phyloP scores from a whole-genome alignment of 108 stramenopile genomes.

The Pseudonitzschia delicatissima region DNA sequence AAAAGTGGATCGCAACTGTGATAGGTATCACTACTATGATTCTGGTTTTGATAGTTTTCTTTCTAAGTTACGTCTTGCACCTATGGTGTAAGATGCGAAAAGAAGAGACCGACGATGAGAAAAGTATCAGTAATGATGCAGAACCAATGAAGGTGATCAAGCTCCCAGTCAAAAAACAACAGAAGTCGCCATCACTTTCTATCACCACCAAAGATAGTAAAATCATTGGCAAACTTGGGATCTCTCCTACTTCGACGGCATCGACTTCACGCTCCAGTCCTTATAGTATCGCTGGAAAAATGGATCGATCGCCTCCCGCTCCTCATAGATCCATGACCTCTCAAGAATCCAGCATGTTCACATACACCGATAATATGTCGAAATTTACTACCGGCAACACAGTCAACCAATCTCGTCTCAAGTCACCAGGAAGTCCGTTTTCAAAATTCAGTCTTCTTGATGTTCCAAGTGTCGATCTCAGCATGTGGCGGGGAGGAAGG shows the following conservation, averaged over 20 bases:
- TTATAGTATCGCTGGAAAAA: background rate
- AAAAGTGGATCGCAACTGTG: background rate
- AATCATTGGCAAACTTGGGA: background rate
- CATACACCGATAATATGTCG: slow-evolving; percentile 25
- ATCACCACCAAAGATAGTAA: background rate
- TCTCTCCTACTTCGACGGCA: slow-evolving; percentile 1
- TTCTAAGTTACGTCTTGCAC: background rate
- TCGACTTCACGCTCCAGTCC: background rate
- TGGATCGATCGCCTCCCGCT: slow-evolving; percentile 14
- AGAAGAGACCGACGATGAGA: background rate
- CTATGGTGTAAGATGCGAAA: background rate
- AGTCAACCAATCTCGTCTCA: background rate
- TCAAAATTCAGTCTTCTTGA: slow-evolving; percentile 22
- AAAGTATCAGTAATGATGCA: background rate
- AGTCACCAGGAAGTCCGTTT: slow-evolving; percentile 10
- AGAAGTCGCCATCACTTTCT: background rate
- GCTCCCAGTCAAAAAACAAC: slow-evolving; percentile 4
- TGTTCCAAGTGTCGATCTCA: slow-evolving; percentile 15
- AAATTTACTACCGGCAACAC: background rate
- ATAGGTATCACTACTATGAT: background rate
- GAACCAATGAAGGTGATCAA: slow-evolving; percentile 13
- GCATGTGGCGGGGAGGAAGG: slow-evolving; percentile 14
- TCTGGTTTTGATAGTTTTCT: background rate
- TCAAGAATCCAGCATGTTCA: slow-evolving; percentile 41
- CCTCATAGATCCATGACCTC: slow-evolving; percentile 28